Percentiles rank a stretch among this genome's conserved stretches.
These are phyloP conservation scores for Saccharata proteae DNA, from an alignment of 2,329 filamentous ascomycete species.

Conservation along the genomic window DNA sequence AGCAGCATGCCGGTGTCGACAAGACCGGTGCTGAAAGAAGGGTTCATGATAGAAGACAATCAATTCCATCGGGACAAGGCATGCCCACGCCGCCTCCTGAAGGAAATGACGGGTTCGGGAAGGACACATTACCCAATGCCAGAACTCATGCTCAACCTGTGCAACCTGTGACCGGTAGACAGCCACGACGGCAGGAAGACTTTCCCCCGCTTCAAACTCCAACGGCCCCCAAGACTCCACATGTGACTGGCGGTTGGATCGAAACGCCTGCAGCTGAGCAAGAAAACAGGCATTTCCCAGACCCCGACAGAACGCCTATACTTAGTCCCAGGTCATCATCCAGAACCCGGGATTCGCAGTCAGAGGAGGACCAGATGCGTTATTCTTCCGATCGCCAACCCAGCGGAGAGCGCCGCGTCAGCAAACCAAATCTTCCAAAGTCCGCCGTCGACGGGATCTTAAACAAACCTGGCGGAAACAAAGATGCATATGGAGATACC, in stretches of 20 bases:
- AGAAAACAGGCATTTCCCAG: background rate
- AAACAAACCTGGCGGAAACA: slow-evolving; percentile 20
- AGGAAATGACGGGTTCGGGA: background rate
- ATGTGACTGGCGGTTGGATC: slow-evolving; percentile 36
- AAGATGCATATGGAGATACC: slow-evolving; percentile 29
- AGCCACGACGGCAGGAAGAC: too few species aligned
- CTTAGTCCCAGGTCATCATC: background rate
- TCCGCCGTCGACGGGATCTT: slow-evolving; percentile 30
- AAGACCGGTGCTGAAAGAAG: background rate
- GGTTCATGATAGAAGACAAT: background rate
- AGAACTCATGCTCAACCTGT: background rate
- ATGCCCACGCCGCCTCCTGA: background rate
- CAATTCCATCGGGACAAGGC: background rate
- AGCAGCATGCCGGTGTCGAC: background rate
- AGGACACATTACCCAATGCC: background rate
- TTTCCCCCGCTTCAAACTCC: too few species aligned
- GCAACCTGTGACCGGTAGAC: too few species aligned
- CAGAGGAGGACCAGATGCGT: background rate
- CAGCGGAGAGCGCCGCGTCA: background rate
- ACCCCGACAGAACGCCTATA: too few species aligned
- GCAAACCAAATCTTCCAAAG: slow-evolving; percentile 16
- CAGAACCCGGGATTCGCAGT: background rate
- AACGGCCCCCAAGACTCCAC: slow-evolving; percentile 28
- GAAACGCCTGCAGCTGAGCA: slow-evolving; percentile 27
- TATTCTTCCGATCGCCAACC: background rate